These are phyloP conservation scores for Begonia masoniana DNA, from an alignment of 306 rosid species.

Conservation along the genomic window DNA sequence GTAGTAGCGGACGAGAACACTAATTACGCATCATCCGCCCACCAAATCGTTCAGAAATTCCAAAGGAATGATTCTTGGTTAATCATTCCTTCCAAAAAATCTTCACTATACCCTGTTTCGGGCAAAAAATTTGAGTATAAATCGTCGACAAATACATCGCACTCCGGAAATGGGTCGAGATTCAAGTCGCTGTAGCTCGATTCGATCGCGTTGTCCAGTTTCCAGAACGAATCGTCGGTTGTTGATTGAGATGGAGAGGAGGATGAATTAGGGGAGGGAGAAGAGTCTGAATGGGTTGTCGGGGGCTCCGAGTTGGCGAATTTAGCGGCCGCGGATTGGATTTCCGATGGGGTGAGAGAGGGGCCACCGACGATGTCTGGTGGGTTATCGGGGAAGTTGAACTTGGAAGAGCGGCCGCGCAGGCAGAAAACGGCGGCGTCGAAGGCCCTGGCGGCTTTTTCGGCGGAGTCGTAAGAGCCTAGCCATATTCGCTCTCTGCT, in stretches of 20 bases:
- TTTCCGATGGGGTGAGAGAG: constrained; percentile 30
- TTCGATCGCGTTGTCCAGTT: no score
- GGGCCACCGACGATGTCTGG: constrained; percentile 40
- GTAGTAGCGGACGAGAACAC: no score
- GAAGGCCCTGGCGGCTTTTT: constrained; percentile 84
- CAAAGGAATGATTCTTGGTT: constrained; percentile 44
- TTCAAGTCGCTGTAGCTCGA: constrained; percentile 15
- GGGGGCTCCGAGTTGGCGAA: constrained; percentile 32
- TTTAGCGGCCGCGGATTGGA: constrained; percentile 43
- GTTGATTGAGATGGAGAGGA: neutral
- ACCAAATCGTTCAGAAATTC: constrained; percentile 30
- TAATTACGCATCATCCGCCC: no score
- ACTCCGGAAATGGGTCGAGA: constrained; percentile 41
- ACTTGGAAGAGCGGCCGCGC: constrained; percentile 49
- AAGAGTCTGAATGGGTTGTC: constrained; percentile 14
- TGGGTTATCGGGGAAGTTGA: constrained; percentile 59
- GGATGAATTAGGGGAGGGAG: no score
- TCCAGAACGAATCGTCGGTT: neutral
- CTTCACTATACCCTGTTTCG: constrained; percentile 30
- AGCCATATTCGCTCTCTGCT: constrained; percentile 83
- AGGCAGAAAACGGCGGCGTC: constrained; percentile 76
- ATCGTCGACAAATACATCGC: constrained; percentile 31
- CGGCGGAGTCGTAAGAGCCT: constrained; percentile 59
- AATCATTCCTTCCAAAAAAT: constrained; percentile 23
- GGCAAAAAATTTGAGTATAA: constrained; percentile 20